phyloP scores from a whole-genome alignment of 345 rosid genomes.

The Hirschfeldia incana region DNA sequence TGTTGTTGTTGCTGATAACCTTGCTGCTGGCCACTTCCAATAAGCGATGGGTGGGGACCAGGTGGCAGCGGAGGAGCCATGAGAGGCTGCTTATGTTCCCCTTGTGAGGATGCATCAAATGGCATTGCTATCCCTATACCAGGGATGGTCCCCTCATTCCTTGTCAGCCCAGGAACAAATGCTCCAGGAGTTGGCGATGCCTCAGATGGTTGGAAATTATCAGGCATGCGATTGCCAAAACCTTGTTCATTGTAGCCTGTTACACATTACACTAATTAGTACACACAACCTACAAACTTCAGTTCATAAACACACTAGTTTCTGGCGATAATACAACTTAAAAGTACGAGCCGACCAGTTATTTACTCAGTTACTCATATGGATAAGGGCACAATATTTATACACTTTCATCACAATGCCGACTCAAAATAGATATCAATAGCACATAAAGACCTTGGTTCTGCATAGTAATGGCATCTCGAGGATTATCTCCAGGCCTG shows the following conservation, averaged over 20 bases:
- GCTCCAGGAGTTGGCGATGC: slow-evolving; percentile 80
- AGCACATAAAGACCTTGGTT: slow-evolving; percentile 58
- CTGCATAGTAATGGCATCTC: slow-evolving; percentile 74
- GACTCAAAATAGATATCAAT: not conserved
- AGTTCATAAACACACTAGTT: not conserved
- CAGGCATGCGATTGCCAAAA: slow-evolving; percentile 73
- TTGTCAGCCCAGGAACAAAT: slow-evolving; percentile 70
- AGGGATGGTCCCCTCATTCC: slow-evolving; percentile 95
- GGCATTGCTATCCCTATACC: slow-evolving; percentile 86
- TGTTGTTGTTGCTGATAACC: slow-evolving; percentile 86
- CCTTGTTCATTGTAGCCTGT: slow-evolving; percentile 88
- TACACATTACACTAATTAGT: slow-evolving; percentile 15
- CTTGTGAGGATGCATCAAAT: slow-evolving; percentile 73
- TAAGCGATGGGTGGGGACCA: slow-evolving; percentile 97
- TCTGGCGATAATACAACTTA: not conserved
- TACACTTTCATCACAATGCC: not conserved
- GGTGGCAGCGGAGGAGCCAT: slow-evolving; percentile 96
- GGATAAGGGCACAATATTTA: slow-evolving; percentile 1
- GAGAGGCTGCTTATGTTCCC: slow-evolving; percentile 77
- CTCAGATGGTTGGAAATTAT: slow-evolving; percentile 68
- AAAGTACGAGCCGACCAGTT: too few relatives aligned
- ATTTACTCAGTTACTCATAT: not conserved
- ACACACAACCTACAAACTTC: slow-evolving; percentile 10
- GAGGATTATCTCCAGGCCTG: slow-evolving; percentile 90
- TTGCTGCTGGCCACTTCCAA: slow-evolving; percentile 71